Conservation (phyloP, 345 rosid genomes). For the Eucalyptus viminalis region DNA sequence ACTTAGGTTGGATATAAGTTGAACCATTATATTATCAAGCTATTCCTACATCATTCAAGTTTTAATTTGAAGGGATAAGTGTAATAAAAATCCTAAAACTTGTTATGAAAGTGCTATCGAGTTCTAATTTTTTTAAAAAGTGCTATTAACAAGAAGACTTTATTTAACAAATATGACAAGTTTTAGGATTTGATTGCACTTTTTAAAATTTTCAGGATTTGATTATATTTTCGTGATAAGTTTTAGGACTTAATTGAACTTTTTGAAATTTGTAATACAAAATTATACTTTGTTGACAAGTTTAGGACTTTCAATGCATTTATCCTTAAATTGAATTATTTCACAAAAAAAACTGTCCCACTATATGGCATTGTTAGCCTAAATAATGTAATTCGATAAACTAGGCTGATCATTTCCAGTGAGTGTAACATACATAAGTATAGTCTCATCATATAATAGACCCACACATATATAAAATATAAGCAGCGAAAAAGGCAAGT, state of each 20-base stretch:
- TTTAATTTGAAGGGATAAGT: not conserved
- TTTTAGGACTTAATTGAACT: rapidly evolving
- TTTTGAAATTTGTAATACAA: too few species aligned
- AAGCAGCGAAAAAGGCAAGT: not conserved
- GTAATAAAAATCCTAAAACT: too few species aligned
- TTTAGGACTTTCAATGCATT: too few species aligned
- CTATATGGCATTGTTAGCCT: not conserved
- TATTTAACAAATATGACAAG: too few species aligned
- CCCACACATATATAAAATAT: not conserved
- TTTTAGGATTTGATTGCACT: too few species aligned
- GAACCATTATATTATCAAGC: not conserved
- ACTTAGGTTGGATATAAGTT: too few species aligned
- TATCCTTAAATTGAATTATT: not conserved
- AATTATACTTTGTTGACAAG: too few species aligned
- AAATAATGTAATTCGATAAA: not conserved
- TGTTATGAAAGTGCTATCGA: too few species aligned
- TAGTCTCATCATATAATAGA: not conserved
- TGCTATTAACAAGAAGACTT: rapidly evolving
- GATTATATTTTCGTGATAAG: too few species aligned
- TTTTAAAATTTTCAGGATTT: too few species aligned
- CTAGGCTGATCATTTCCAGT: not conserved
- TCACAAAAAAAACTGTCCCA: not conserved
- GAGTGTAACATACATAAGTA: not conserved
- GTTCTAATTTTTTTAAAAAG: rapidly evolving
- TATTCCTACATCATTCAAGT: not conserved